Evolutionary conservation across 2,329 filamentous ascomycete species (phyloP).

Genomic region (Cytospora piceicola): DNA sequence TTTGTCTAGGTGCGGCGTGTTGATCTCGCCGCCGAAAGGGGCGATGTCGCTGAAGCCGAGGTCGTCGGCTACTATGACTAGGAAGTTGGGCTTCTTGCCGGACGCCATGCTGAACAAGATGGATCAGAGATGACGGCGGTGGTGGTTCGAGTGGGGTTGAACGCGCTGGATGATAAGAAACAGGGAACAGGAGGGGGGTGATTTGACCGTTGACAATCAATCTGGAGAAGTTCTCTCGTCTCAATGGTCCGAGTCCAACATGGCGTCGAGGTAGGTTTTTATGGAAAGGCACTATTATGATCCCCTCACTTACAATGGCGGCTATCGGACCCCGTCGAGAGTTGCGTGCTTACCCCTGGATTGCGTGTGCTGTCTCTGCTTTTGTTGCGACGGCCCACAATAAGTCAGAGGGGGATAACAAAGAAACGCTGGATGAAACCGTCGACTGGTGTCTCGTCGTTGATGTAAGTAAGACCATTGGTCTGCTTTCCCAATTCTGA

Average conservation of each 20-base stretch:
- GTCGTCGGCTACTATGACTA: constrained; percentile 43
- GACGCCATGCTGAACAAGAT: constrained; percentile 18
- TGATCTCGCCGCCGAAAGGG: constrained; percentile 41
- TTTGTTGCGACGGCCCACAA: neutral
- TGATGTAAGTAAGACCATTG: constrained; percentile 15
- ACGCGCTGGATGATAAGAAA: no score
- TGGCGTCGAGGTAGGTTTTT: neutral
- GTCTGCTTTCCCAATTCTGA: neutral
- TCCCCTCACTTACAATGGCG: constrained; percentile 9
- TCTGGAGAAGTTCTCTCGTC: neutral
- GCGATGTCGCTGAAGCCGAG: constrained; percentile 41
- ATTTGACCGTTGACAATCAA: neutral
- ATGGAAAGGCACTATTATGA: neutral
- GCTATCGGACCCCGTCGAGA: constrained; percentile 13
- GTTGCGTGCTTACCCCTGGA: constrained; percentile 20
- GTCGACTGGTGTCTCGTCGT: neutral
- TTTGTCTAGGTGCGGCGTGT: constrained; percentile 39
- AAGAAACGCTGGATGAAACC: neutral
- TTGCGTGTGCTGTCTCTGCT: constrained; percentile 9
- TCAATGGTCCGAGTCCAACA: neutral
- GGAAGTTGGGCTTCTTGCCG: constrained; percentile 38
- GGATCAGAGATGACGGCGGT: neutral
- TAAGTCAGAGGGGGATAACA: neutral
- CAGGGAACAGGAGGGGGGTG: neutral
- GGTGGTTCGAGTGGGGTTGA: neutral